phyloP scores from a whole-genome alignment of 305 asterid species.

The Fraxinus nigra region DNA sequence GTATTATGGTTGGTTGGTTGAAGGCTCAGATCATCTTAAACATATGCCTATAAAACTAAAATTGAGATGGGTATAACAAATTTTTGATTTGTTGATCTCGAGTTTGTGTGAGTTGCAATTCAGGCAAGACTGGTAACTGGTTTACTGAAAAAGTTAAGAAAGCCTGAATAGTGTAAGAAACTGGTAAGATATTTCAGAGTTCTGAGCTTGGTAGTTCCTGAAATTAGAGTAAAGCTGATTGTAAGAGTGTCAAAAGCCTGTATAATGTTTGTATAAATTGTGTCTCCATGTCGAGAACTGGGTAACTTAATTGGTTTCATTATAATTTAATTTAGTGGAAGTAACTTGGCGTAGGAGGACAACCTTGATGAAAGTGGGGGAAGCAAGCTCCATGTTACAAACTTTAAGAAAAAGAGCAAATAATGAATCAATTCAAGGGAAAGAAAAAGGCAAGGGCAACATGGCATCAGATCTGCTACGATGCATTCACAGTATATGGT shows the following conservation, averaged over 20 bases:
- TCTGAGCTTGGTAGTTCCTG: background rate
- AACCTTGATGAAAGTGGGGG: background rate
- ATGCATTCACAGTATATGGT: background rate
- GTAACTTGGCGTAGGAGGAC: conserved; percentile 5
- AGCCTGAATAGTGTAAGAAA: background rate
- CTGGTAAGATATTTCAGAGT: background rate
- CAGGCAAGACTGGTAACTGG: background rate
- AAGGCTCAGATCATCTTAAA: background rate
- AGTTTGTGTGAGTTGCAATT: background rate
- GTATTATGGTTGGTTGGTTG: background rate
- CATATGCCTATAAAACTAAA: background rate
- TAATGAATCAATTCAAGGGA: background rate
- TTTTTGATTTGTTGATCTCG: conserved; percentile 18
- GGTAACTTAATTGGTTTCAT: conserved; percentile 3
- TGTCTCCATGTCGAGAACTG: background rate
- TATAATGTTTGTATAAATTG: background rate
- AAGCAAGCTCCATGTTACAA: background rate
- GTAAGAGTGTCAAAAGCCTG: background rate
- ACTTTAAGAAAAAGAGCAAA: background rate
- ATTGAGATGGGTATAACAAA: background rate
- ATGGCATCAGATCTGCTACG: background rate
- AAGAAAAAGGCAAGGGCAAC: background rate
- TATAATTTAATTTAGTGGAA: background rate
- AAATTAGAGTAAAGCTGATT: background rate
- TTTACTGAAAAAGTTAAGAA: background rate